Conservation (phyloP, 129 eudicot species). For the Calendula officinalis region DNA sequence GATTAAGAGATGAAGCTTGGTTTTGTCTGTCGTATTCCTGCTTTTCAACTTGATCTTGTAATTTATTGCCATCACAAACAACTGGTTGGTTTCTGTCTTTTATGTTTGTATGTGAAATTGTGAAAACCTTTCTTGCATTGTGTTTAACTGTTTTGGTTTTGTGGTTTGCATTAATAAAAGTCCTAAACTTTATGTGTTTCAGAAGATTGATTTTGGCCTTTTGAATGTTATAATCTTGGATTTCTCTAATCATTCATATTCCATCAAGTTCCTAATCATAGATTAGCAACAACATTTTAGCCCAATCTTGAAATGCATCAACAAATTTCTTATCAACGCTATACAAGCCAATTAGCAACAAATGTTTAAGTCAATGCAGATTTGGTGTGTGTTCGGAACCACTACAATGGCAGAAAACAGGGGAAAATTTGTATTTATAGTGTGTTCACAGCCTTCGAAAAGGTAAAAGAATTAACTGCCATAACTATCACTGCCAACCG, state of each 20-base stretch:
- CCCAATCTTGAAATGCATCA: background rate
- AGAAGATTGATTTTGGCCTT: background rate
- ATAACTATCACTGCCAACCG: too few relatives aligned
- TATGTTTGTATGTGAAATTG: background rate
- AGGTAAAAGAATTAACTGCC: too few relatives aligned
- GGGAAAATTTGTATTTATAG: too few relatives aligned
- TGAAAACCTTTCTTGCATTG: constrained; percentile 18
- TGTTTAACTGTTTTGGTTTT: background rate
- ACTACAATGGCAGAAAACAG: too few relatives aligned
- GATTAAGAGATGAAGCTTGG: constrained; percentile 47
- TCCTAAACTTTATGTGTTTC: background rate
- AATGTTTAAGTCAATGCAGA: too few relatives aligned
- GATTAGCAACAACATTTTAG: background rate
- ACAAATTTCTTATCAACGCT: background rate
- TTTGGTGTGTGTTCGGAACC: too few relatives aligned
- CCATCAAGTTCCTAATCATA: background rate
- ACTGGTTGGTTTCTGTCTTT: constrained; percentile 19
- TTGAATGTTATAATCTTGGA: background rate
- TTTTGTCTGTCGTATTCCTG: constrained; percentile 16
- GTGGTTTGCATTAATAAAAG: constrained; percentile 15
- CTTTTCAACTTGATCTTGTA: constrained; percentile 11
- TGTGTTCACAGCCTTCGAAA: too few relatives aligned
- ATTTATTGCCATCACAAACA: constrained; percentile 2
- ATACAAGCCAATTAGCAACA: too few relatives aligned
- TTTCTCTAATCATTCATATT: background rate